A percentile compares a stretch with the other conserved stretches of the same genome.
Evolutionary conservation across 2,329 filamentous ascomycete species (phyloP).

Genomic region (Pseudogymnoascus sp.): DNA sequence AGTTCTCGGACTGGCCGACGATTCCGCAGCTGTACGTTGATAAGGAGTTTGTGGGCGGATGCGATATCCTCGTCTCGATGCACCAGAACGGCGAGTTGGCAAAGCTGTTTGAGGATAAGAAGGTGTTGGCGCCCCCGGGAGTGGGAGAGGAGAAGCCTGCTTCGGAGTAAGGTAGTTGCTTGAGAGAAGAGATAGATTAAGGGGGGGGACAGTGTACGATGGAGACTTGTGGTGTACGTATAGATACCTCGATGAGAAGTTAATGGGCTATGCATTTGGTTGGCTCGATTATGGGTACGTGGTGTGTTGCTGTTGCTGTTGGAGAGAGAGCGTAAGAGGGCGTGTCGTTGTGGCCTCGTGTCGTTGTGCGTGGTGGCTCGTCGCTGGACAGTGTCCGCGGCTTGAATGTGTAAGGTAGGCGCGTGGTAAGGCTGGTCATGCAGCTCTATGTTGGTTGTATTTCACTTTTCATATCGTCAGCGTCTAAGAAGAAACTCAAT

Average conservation of each 20-base stretch:
- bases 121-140: constrained; percentile 53
- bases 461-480: neutral
- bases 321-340: neutral
- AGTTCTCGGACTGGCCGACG: constrained; percentile 98
- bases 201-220: neutral
- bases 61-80: constrained; percentile 94
- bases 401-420: neutral
- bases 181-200: neutral
- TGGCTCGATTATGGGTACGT: neutral
- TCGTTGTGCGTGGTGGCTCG: neutral
- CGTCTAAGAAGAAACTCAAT: neutral
- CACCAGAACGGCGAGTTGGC: constrained; percentile 91
- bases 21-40: constrained; percentile 95
- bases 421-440: neutral
- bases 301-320: neutral
- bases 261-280: neutral
- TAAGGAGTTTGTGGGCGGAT: constrained; percentile 95
- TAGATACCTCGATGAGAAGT: neutral
- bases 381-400: neutral
- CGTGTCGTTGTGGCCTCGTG: neutral
- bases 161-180: neutral
- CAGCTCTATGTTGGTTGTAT: neutral
- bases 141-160: neutral
- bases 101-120: constrained; percentile 86
- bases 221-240: neutral